Evolutionary conservation across 1,284 basidiomycete species (phyloP), one percentile per base, ranked within the genome.

Genomic region (Boletus albobrunnescens): DNA sequence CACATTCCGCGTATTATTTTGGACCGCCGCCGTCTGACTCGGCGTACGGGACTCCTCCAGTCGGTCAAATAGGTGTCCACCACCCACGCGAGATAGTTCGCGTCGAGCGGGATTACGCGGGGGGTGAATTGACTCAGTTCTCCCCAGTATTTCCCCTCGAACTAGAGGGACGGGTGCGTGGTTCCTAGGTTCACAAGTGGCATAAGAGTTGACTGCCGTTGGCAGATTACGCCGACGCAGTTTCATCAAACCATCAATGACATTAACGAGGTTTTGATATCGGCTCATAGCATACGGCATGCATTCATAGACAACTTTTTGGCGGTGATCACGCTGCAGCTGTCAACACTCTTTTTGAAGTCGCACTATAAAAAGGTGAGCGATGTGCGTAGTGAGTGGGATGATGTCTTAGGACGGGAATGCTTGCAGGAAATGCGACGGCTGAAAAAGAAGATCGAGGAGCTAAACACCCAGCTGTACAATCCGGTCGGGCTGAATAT

Each of bases 31-130:
- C 82, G 4, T 61, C 77, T 17, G 81, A 81, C 52, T 76, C 84
- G 26, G 89, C 88, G 22, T 93, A 80, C 61, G 87, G 87, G 3
- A 84, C 84, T 1, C 67, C 74, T 14, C 87, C 89, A 1, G 67
- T 84, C n/a, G 90, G 90, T 2, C 83, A 84, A 45, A 83, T 92
- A 47, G 87, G 87, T 6, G 67, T 86, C 19, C 86, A 92, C 61
- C 82, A 88, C 57, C 88, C 90, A n/a, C 79, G 90, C 44, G 90
- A 93, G 68, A 79, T 93, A 50, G 70, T 93, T 48, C 76, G 90
- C 30, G 73, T 93, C 41, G 90, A 93, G 66, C 72, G 91, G 36
- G 90, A 93, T 65, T 93, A 91, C 59, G 78, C 74, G 14, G 80
- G 84, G 0, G 90, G 90, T 6, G 90, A 93, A 62, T 68, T 92